A percentile compares a stretch with the other conserved stretches of the same genome.
Conservation (phyloP, 257 asterid genomes). For the Sherardia arvensis region DNA sequence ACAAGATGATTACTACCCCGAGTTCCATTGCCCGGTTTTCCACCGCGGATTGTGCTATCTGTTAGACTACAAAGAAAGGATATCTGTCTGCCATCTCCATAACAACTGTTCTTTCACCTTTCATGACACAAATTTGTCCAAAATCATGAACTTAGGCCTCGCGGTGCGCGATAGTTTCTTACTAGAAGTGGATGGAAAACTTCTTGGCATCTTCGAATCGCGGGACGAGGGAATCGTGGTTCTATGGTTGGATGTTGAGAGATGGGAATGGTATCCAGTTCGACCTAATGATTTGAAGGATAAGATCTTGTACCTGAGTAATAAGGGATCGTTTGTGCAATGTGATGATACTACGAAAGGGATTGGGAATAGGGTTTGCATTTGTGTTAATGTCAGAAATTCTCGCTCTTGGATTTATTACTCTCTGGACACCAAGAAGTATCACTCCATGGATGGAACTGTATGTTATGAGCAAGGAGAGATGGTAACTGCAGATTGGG, state of each 20-base stretch:
- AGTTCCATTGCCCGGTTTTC: not conserved
- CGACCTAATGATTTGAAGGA: not conserved
- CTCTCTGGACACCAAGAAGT: not conserved
- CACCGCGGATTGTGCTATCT: not conserved
- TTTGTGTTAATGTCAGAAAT: not conserved
- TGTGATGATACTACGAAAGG: not conserved
- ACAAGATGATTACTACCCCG: too few relatives aligned
- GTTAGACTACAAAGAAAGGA: not conserved
- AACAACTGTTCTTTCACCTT: not conserved
- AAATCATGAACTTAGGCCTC: not conserved
- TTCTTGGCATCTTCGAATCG: not conserved
- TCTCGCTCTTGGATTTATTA: not conserved
- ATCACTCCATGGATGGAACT: not conserved
- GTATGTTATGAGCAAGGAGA: not conserved
- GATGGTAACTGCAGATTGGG: too few relatives aligned
- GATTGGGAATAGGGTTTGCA: not conserved
- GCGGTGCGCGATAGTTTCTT: too few relatives aligned
- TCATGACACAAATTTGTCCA: not conserved
- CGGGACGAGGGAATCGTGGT: not conserved
- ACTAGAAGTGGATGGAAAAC: not conserved
- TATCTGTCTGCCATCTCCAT: not conserved
- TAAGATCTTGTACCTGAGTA: not conserved
- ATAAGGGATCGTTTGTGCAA: not conserved
- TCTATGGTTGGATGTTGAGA: not conserved
- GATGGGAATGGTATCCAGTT: not conserved